These are phyloP conservation scores for Psilocybe tampanensis DNA, from an alignment of 768 basidiomycete species.

Conservation along the genomic window DNA sequence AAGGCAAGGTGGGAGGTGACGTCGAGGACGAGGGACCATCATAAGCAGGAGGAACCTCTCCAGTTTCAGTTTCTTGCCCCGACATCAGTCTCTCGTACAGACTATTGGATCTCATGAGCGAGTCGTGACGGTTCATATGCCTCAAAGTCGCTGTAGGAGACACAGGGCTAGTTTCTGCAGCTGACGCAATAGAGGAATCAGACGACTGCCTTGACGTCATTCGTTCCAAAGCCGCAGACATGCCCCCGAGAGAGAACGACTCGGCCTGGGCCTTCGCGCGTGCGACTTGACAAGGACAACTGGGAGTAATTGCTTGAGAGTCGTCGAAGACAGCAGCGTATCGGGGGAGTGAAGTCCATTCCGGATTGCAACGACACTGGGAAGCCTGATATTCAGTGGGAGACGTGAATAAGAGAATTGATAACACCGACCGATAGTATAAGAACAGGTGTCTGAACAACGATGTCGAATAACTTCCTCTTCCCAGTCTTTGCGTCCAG, in stretches of 20 bases:
- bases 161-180: constrained; percentile 38
- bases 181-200: constrained; percentile 34
- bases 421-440: constrained; percentile 74
- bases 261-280: constrained; percentile 5
- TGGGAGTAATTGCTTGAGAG: constrained; percentile 31
- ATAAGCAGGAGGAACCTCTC: constrained; percentile 88
- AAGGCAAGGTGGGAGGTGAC: background rate
- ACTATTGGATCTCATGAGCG: constrained; percentile 42
- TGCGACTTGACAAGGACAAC: constrained; percentile 49
- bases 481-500: constrained; percentile 68
- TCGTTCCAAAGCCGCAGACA: constrained; percentile 28
- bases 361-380: constrained; percentile 81
- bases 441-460: constrained; percentile 82
- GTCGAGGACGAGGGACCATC: constrained; percentile 20
- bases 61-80: constrained; percentile 79
- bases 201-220: constrained; percentile 35
- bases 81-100: constrained; percentile 82
- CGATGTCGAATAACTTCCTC: constrained; percentile 85
- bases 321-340: constrained; percentile 59
- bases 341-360: constrained; percentile 77
- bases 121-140: constrained; percentile 27
- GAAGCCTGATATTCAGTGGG: background rate
- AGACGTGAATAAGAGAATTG: background rate
- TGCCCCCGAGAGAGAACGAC: constrained; percentile 9
- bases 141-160: constrained; percentile 30